These are phyloP conservation scores for Dispira parvispora DNA, from an alignment of 192 early-diverging fungal genomes.

Conservation along the genomic window DNA sequence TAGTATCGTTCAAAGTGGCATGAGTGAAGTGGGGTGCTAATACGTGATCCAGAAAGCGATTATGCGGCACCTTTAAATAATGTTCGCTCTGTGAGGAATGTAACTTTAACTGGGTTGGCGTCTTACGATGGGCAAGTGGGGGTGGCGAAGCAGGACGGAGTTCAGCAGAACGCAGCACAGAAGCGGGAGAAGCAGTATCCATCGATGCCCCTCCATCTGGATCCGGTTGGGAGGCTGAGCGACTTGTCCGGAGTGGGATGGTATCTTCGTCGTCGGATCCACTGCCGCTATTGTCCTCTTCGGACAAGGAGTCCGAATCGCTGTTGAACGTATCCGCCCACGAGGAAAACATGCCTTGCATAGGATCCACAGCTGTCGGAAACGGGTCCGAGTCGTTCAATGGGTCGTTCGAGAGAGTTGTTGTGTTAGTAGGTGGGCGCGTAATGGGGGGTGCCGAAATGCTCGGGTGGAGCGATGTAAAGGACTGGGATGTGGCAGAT, in stretches of 20 bases:
- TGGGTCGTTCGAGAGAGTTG: too few relatives aligned
- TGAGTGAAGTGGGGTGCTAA: not conserved
- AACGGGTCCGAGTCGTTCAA: not conserved
- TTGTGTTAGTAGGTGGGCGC: too few relatives aligned
- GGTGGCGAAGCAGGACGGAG: not conserved
- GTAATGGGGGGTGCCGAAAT: too few relatives aligned
- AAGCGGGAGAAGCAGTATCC: not conserved
- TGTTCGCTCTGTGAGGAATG: not conserved
- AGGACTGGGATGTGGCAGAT: too few relatives aligned
- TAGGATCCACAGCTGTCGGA: not conserved
- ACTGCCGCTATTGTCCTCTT: not conserved
- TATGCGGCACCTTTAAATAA: not conserved
- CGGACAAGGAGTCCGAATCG: not conserved
- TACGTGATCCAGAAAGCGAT: conserved; percentile 3
- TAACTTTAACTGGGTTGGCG: not conserved
- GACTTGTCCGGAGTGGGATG: not conserved
- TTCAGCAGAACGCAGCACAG: not conserved
- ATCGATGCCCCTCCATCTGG: not conserved
- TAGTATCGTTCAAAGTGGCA: not conserved
- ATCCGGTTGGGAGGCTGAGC: not conserved
- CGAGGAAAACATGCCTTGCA: not conserved
- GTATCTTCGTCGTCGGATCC: too few relatives aligned
- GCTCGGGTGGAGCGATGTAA: too few relatives aligned
- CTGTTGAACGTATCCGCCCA: not conserved
- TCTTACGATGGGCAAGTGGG: not conserved